Evolutionary conservation across 441 rosid species (phyloP).

Genomic region (Populus hybrid): DNA sequence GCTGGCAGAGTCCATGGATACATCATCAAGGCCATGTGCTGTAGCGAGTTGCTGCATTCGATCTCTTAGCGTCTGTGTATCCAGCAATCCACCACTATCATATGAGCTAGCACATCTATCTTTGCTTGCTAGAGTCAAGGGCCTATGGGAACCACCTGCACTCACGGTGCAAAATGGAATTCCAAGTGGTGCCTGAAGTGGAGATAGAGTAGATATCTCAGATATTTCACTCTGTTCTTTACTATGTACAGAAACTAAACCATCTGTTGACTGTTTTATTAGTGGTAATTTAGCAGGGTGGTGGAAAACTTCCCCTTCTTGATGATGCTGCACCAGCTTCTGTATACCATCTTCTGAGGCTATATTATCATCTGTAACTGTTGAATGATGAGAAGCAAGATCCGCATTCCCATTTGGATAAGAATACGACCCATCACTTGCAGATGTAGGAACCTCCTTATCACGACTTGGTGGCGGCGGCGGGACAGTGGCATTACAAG

Average conservation of each 20-base stretch:
- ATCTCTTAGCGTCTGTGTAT: constrained; percentile 49
- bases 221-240: constrained; percentile 27
- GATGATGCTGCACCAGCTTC: constrained; percentile 47
- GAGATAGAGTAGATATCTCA: constrained; percentile 36
- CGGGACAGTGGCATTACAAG: constrained; percentile 49
- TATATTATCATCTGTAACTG: constrained; percentile 31
- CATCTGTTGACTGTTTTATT: constrained; percentile 18
- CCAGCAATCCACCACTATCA: constrained; percentile 53
- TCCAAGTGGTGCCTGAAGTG: constrained; percentile 34
- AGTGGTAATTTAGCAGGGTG: background rate
- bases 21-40: constrained; percentile 63
- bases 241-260: constrained; percentile 29
- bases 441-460: constrained; percentile 32
- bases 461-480: constrained; percentile 39
- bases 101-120: constrained; percentile 39
- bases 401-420: constrained; percentile 63
- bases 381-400: constrained; percentile 34
- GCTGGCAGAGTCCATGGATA: constrained; percentile 62
- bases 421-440: constrained; percentile 29
- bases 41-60: constrained; percentile 64
- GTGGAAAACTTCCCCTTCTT: constrained; percentile 14
- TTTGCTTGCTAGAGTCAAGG: constrained; percentile 27
- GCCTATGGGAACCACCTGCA: constrained; percentile 21
- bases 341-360: constrained; percentile 30
- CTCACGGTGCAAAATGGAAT: constrained; percentile 29